Base-by-base conservation (phyloP, 106 monocot genomes). In the Acanthochlamys bracteata region DNA sequence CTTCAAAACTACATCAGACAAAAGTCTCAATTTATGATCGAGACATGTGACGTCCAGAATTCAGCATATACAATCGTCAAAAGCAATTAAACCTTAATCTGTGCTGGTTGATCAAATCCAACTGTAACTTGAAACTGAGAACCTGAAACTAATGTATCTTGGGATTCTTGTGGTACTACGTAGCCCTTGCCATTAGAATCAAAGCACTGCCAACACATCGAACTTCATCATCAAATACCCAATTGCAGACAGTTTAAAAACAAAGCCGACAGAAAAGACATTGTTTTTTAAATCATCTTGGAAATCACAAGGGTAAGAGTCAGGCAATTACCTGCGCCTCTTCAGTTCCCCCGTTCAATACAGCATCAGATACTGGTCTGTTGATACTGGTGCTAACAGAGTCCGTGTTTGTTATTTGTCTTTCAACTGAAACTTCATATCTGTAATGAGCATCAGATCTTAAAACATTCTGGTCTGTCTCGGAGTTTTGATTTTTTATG, bases 391-490 rank as follows among this genome's bases (percentile, higher is more conserved):
- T 60, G 22, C 68, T 70, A 42, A 75, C 69, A 69, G 76, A 20
- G 19, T 79, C 86, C 20, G 74, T 25, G 59, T 76, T 74, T 55
- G 56, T 42, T 41, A 57, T 67, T 25, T 72, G 81, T 59, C 33
- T 70, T 40, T 79, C 64, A 57, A 62, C 39, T 71, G 79, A 64
- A 55, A 63, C 55, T 27, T 80, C 75, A 61, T 73, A 68, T 20
- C 57, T 66, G 71, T 78, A 75, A 33, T 61, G 54, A 71, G 70
- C 45, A 72, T 74, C 74, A n/a, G 73, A 69, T 70, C 59, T 67
- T 55, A 73, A 60, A 63, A 68, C 41, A 63, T 59, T 76, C 33
- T 72, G 69, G 43, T 79, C 74, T 52, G 57, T 41, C 53, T 74
- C 72, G 19, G 79, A 74, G 41, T 61, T 23, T 41, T 73, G 79